phyloP scores from a whole-genome alignment of 2,329 filamentous ascomycete species.

The Pestalotiopsis sp. region DNA sequence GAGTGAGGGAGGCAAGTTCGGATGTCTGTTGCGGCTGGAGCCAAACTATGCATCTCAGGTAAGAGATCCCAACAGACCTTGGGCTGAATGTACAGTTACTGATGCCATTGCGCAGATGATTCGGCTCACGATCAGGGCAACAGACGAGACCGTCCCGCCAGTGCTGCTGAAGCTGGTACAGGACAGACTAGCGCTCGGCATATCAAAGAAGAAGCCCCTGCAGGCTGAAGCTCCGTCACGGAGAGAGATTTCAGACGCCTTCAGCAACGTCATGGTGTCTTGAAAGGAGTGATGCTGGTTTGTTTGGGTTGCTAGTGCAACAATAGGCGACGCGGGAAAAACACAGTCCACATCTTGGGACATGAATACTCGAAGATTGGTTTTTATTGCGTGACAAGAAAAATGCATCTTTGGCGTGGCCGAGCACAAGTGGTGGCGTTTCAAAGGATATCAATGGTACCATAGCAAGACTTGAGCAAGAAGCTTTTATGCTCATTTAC shows the following conservation, averaged over 20 bases:
- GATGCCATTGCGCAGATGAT: conserved; percentile 73
- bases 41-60: conserved; percentile 93
- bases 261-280: conserved; percentile 58
- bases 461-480: not conserved
- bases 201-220: conserved; percentile 42
- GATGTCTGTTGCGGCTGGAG: conserved; percentile 89
- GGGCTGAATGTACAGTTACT: conserved; percentile 19
- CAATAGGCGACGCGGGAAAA: not conserved
- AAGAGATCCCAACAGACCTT: conserved; percentile 38
- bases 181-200: conserved; percentile 68
- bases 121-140: conserved; percentile 89
- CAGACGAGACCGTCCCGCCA: conserved; percentile 84
- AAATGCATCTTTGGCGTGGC: not conserved
- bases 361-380: not conserved
- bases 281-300: conserved; percentile 15
- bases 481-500: not conserved
- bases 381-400: not conserved
- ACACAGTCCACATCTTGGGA: not conserved
- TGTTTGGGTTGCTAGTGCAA: conserved; percentile 11
- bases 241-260: conserved; percentile 56
- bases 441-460: not conserved
- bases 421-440: not conserved
- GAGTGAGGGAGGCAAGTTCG: conserved; percentile 84
- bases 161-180: conserved; percentile 86
- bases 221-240: conserved; percentile 42